phyloP scores from a whole-genome alignment of 2,329 filamentous ascomycete species.

The Fusarium tuaranense region DNA sequence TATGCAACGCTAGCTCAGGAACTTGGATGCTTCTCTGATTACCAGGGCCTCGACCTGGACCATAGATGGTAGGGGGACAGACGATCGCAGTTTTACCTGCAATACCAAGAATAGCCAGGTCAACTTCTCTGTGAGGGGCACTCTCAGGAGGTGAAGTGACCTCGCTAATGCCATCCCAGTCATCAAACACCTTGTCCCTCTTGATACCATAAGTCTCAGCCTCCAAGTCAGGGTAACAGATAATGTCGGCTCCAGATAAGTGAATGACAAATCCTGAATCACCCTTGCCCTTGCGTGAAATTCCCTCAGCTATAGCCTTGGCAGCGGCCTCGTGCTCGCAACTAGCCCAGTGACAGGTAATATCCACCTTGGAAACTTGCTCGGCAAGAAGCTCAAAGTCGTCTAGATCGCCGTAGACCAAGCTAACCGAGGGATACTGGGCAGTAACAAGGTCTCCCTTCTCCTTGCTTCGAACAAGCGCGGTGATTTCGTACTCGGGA shows the following conservation, averaged over 20 bases:
- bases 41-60: not conserved
- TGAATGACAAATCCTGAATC: not conserved
- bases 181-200: not conserved
- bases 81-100: not conserved
- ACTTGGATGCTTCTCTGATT: not conserved
- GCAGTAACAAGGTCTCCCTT: not conserved
- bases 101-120: not conserved
- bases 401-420: not conserved
- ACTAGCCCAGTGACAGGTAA: conserved; percentile 7
- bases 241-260: not conserved
- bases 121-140: not conserved
- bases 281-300: not conserved
- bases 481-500: conserved; percentile 56
- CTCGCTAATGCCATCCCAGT: not conserved
- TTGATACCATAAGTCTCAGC: not conserved
- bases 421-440: not conserved
- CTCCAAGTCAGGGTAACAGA: not conserved
- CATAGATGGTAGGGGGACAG: not conserved
- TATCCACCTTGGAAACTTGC: conserved; percentile 9
- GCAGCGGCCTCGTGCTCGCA: conserved; percentile 10
- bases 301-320: conserved; percentile 9
- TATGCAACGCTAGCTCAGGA: not conserved
- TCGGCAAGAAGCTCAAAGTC: conserved; percentile 1
- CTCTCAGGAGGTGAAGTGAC: not conserved
- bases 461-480: conserved; percentile 52